Evolutionary conservation across 495 filamentous ascomycete species (phyloP), one percentile per base, ranked within the genome.

Genomic region (Xylaria longipes): DNA sequence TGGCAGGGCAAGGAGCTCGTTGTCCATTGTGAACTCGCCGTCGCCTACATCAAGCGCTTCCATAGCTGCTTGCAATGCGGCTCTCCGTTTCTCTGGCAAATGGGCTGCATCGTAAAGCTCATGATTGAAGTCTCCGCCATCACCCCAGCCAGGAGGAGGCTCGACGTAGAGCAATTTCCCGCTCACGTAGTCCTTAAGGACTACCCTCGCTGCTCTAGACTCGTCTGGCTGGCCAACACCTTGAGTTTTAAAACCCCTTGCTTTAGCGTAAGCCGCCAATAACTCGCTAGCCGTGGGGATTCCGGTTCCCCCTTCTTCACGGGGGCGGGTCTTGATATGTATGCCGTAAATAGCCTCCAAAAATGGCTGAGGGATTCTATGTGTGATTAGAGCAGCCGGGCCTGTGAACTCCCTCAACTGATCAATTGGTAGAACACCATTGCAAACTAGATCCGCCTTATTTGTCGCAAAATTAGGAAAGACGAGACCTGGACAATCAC

Each of bases 381-480:
- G 90, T 7, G 95, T 91, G n/a, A 99, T 93, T 25, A 99, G 87
- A 11, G 87, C 88, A 3, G 91, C 90, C 2, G 97, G 97, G 4
- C 95, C 97, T 2, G 92, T 97, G 83, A 92, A 97, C 79, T 99
- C 97, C 65, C 97, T 90, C 70, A 97, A 87, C 79, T 99, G 97
- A 82, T 99, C 97, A 77, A 99, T 98, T 27, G 97, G 97, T 7
- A 99, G 89, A 48, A 99, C 91, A 75, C 97, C 97, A 76, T 94
- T 95, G 81, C 94, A 94, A 50, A 99, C 97, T 14, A 99, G 89
- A 77, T 99, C 97, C 33, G 93, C 97, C 82, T 98, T 98, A 35
- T 94, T 98, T 57, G 91, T 93, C 58, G 97, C 95, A 75, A 98
- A 99, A 81, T 98, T 98, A 70, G 97, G 95, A 82, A 99, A 98